Evolutionary conservation across 306 rosid species (phyloP).

Genomic region (Senna tora): DNA sequence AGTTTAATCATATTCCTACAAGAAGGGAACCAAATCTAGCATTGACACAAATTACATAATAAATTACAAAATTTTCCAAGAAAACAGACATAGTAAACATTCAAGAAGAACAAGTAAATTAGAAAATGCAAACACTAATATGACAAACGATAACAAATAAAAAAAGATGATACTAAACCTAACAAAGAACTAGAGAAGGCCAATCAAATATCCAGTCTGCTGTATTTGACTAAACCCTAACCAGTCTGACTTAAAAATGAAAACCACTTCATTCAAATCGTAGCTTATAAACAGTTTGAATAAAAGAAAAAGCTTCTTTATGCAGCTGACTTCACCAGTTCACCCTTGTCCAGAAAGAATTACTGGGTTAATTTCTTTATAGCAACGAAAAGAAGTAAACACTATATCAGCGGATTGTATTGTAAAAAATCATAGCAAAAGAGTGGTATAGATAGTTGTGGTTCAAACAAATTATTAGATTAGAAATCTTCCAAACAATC

Average conservation of each 20-base stretch:
- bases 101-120: conserved; percentile 11
- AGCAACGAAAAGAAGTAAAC: not conserved
- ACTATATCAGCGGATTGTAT: not conserved
- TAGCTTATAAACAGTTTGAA: not conserved
- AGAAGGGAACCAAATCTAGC: conserved; percentile 11
- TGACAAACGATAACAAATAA: not conserved
- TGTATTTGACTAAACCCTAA: not conserved
- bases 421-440: not conserved
- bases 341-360: not conserved
- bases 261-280: not conserved
- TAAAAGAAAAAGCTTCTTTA: not conserved
- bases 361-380: not conserved
- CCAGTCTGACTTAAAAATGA: not conserved
- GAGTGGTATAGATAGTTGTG: not conserved
- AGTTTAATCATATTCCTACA: conserved; percentile 70
- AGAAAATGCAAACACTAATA: not conserved
- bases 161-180: conserved; percentile 1
- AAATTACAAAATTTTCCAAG: not conserved
- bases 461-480: not conserved
- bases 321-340: not conserved
- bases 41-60: not conserved
- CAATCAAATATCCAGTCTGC: not conserved
- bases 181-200: not conserved
- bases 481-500: conserved; percentile 3
- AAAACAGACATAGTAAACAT: not conserved